Conservation (phyloP, 1,284 basidiomycete genomes). For the Thecaphora thlaspeos region DNA sequence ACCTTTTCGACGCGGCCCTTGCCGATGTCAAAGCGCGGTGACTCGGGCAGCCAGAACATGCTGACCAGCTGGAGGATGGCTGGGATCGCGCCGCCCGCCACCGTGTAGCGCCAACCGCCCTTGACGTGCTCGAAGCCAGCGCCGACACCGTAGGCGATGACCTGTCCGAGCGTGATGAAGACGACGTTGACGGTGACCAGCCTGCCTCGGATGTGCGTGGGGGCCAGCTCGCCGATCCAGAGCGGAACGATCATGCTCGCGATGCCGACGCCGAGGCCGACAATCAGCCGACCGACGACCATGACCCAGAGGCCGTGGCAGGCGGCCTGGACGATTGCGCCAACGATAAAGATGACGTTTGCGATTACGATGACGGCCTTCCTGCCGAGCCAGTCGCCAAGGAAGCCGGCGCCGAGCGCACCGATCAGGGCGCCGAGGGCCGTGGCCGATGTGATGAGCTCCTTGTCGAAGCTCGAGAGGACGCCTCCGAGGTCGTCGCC, state of each 20-base stretch:
- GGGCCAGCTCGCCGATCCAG: slow-evolving; percentile 59
- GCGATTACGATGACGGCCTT: slow-evolving; percentile 19
- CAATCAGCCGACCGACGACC: slow-evolving; percentile 59
- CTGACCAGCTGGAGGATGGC: slow-evolving; percentile 46
- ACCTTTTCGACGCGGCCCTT: slow-evolving; percentile 48
- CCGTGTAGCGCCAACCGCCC: slow-evolving; percentile 58
- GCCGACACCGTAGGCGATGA: slow-evolving; percentile 55
- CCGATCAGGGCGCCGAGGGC: slow-evolving; percentile 20
- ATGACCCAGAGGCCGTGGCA: slow-evolving; percentile 56
- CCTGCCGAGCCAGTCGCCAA: slow-evolving; percentile 15
- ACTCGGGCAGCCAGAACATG: slow-evolving; percentile 56
- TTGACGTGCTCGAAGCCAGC: slow-evolving; percentile 26
- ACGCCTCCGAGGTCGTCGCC: slow-evolving; percentile 9
- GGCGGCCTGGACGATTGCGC: slow-evolving; percentile 58
- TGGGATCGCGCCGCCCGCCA: slow-evolving; percentile 57
- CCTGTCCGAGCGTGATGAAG: slow-evolving; percentile 58
- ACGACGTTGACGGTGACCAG: slow-evolving; percentile 58
- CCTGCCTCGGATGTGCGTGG: slow-evolving; percentile 57
- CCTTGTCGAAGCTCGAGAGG: slow-evolving; percentile 10
- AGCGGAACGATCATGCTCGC: slow-evolving; percentile 57
- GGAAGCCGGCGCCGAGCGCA: slow-evolving; percentile 12
- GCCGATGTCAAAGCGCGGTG: slow-evolving; percentile 53
- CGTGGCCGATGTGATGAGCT: slow-evolving; percentile 16
- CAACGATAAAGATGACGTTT: slow-evolving; percentile 34
- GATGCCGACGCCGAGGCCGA: slow-evolving; percentile 58